Conservation (phyloP, 2,329 filamentous ascomycete species). For the Dactylellina drechsleri region DNA sequence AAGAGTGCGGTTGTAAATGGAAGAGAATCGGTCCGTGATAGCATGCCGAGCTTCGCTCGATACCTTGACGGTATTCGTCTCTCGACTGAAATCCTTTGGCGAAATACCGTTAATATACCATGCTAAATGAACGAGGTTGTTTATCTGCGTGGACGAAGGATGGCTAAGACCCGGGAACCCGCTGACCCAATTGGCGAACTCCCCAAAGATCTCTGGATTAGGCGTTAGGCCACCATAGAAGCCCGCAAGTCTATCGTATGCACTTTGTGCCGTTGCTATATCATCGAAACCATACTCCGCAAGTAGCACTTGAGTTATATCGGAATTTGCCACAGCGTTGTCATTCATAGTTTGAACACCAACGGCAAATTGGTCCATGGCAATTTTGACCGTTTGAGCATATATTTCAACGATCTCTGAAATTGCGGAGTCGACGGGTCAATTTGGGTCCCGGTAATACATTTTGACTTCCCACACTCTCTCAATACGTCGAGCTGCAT, state of each 20-base stretch:
- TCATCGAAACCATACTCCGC: constrained; percentile 12
- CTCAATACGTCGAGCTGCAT: constrained; percentile 11
- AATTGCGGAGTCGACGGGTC: not conserved
- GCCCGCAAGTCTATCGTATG: constrained; percentile 1
- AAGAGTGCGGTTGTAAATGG: not conserved
- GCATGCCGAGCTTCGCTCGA: not conserved
- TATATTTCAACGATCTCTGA: constrained; percentile 3
- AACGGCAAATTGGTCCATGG: constrained; percentile 4
- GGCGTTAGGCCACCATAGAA: not conserved
- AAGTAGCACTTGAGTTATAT: not conserved
- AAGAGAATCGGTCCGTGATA: not conserved
- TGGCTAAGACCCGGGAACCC: not conserved
- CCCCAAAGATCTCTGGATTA: constrained; percentile 6
- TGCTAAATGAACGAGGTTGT: not conserved
- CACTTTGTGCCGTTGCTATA: constrained; percentile 8
- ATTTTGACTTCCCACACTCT: constrained; percentile 1
- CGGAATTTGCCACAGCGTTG: not conserved
- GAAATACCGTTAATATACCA: constrained; percentile 24
- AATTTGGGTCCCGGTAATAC: not conserved
- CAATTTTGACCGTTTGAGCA: constrained; percentile 14
- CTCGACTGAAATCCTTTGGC: not conserved
- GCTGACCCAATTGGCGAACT: constrained; percentile 11
- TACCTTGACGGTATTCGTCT: constrained; percentile 4
- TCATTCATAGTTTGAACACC: constrained; percentile 7
- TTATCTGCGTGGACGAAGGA: constrained; percentile 3